These are phyloP conservation scores for Phytophthora vignae DNA, from an alignment of 352 stramenopile genomes.

Conservation along the genomic window DNA sequence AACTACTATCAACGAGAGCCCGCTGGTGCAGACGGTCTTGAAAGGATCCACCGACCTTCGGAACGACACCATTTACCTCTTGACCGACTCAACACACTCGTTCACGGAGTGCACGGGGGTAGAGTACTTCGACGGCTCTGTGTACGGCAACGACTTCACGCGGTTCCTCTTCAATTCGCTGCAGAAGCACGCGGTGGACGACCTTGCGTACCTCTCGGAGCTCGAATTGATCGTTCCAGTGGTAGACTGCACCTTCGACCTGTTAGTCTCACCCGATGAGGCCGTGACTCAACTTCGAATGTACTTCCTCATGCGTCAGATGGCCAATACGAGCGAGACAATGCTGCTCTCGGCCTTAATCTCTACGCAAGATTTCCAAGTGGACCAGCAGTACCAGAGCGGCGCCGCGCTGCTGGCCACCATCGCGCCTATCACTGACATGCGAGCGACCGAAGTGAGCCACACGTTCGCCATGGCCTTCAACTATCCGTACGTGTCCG, in stretches of 20 bases:
- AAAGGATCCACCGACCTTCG: constrained; percentile 31
- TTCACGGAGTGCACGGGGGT: constrained; percentile 21
- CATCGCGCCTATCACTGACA: constrained; percentile 37
- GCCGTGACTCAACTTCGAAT: constrained; percentile 27
- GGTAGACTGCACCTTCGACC: constrained; percentile 31
- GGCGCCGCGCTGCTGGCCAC: constrained; percentile 22
- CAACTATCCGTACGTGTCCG: constrained; percentile 37
- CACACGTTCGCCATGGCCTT: constrained; percentile 33
- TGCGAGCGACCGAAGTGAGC: constrained; percentile 16
- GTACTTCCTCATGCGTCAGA: constrained; percentile 35
- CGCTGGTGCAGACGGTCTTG: constrained; percentile 34
- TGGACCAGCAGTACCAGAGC: constrained; percentile 27
- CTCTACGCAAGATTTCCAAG: constrained; percentile 36
- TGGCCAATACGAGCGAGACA: constrained; percentile 17
- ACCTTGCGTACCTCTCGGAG: constrained; percentile 34
- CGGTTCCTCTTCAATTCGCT: constrained; percentile 33
- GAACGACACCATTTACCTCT: constrained; percentile 44
- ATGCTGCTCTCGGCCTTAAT: constrained; percentile 29
- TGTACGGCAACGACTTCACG: constrained; percentile 41
- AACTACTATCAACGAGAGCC: constrained; percentile 34
- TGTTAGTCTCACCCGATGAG: constrained; percentile 19
- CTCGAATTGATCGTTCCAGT: constrained; percentile 32
- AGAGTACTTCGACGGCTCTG: constrained; percentile 10
- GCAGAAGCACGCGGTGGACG: constrained; percentile 23
- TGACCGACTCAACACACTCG: constrained; percentile 19